Percentiles rank a stretch among this genome's conserved stretches.
Evolutionary conservation across 2,329 filamentous ascomycete genomes (phyloP).

Genomic region (Lasiodiplodia sp.): DNA sequence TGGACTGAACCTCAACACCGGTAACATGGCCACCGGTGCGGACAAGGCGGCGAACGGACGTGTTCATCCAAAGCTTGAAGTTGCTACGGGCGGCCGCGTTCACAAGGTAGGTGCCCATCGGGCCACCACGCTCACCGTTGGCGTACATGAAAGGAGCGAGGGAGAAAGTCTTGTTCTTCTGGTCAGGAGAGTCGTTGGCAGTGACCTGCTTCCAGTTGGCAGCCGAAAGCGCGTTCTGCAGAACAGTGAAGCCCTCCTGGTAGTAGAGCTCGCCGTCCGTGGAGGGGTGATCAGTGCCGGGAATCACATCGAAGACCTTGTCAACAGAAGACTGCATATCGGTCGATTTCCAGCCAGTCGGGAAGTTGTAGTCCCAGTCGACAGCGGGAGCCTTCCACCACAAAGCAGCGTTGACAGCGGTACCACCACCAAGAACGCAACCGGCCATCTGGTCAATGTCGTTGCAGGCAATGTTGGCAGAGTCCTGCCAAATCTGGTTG

Average conservation of each 20-base stretch:
- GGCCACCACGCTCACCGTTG: constrained; percentile 71
- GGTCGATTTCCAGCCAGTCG: constrained; percentile 70
- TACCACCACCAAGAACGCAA: constrained; percentile 73
- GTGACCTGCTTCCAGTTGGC: constrained; percentile 70
- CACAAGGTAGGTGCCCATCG: constrained; percentile 74
- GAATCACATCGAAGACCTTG: constrained; percentile 73
- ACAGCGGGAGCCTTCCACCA: constrained; percentile 70
- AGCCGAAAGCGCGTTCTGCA: constrained; percentile 65
- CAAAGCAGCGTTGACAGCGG: constrained; percentile 71
- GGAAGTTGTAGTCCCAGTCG: constrained; percentile 78
- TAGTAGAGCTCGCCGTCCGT: constrained; percentile 71
- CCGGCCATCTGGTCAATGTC: constrained; percentile 78
- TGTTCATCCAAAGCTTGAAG: constrained; percentile 72
- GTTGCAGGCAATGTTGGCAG: constrained; percentile 68
- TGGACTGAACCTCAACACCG: constrained; percentile 70
- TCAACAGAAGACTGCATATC: constrained; percentile 68
- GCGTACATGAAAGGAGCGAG: constrained; percentile 73
- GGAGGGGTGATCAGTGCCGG: constrained; percentile 71
- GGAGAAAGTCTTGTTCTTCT: constrained; percentile 71
- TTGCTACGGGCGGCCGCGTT: constrained; percentile 65
- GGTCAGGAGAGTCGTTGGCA: constrained; percentile 64
- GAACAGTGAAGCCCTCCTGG: constrained; percentile 70
- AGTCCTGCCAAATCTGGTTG: constrained; percentile 73
- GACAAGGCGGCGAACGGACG: constrained; percentile 71
- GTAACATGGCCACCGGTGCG: constrained; percentile 68